Percentiles rank a stretch among this genome's conserved stretches.
These are phyloP conservation scores for Saccharum hybrid DNA, from an alignment of 202 grass and related monocot genomes.

Conservation along the genomic window DNA sequence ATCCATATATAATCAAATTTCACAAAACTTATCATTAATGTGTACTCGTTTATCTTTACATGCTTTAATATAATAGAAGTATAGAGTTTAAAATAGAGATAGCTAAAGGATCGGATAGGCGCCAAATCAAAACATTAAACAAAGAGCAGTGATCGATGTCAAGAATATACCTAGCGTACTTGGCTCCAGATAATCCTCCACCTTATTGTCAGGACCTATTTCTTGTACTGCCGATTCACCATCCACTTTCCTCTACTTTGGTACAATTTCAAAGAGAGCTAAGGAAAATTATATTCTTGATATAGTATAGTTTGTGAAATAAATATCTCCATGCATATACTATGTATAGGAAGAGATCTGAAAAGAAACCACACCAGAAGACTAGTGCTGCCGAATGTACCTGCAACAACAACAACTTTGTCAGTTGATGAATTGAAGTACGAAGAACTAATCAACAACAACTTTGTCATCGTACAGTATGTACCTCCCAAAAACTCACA, in stretches of 20 bases:
- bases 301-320: background rate
- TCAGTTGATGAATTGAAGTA: background rate
- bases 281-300: too few species aligned
- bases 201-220: background rate
- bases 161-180: constrained; percentile 20
- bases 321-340: background rate
- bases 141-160: too few species aligned
- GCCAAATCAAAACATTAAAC: background rate
- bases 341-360: background rate
- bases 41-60: background rate
- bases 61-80: background rate
- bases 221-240: background rate
- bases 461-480: background rate
- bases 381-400: background rate
- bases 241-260: background rate
- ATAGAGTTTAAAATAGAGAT: background rate
- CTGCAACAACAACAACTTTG: background rate
- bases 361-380: background rate
- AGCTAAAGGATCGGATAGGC: too few species aligned
- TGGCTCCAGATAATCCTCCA: constrained; percentile 1
- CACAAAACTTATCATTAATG: background rate
- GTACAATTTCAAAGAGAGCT: background rate
- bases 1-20: background rate
- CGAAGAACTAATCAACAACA: background rate
- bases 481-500: background rate